These are phyloP conservation scores for Aspergillus pseudotamarii DNA, from an alignment of 2,329 filamentous ascomycete species.

Conservation along the genomic window DNA sequence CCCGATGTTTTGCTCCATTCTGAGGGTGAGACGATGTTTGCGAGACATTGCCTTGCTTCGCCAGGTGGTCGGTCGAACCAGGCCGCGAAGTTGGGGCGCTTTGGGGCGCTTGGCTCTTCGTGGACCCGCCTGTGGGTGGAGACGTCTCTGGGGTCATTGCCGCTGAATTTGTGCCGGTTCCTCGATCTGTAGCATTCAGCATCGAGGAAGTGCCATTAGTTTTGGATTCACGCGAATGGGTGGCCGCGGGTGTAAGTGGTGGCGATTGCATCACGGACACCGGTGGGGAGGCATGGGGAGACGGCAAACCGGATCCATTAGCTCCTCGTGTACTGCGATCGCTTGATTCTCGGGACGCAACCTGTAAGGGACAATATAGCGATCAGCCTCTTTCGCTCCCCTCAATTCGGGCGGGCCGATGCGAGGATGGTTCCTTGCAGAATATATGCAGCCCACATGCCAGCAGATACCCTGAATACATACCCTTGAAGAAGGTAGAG, in stretches of 20 bases:
- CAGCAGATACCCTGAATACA: conserved; percentile 21
- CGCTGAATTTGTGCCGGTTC: conserved; percentile 32
- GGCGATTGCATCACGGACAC: conserved; percentile 79
- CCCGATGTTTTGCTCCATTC: conserved; percentile 52
- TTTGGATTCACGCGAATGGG: conserved; percentile 59
- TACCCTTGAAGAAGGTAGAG: conserved; percentile 65
- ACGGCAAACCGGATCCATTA: conserved; percentile 65
- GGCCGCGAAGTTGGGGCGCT: conserved; percentile 45
- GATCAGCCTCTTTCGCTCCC: conserved; percentile 13
- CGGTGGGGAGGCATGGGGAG: conserved; percentile 68
- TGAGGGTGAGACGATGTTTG: conserved; percentile 47
- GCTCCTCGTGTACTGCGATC: conserved; percentile 60
- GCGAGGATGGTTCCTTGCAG: conserved; percentile 1
- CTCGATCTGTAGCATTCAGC: conserved; percentile 36
- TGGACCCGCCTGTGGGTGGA: conserved; percentile 45
- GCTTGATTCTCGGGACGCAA: conserved; percentile 60
- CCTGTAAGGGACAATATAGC: conserved; percentile 28
- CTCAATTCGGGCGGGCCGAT: conserved; percentile 6
- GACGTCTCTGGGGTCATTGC: conserved; percentile 59
- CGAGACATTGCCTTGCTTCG: conserved; percentile 48
- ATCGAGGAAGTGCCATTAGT: conserved; percentile 35
- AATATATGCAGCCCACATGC: background rate
- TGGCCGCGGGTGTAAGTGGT: conserved; percentile 83
- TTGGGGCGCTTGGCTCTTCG: conserved; percentile 31
- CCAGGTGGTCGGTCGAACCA: conserved; percentile 43